Evolutionary conservation across 768 basidiomycete genomes (phyloP), one percentile per base, ranked within the genome.

Genomic region (Boletus bicolor): DNA sequence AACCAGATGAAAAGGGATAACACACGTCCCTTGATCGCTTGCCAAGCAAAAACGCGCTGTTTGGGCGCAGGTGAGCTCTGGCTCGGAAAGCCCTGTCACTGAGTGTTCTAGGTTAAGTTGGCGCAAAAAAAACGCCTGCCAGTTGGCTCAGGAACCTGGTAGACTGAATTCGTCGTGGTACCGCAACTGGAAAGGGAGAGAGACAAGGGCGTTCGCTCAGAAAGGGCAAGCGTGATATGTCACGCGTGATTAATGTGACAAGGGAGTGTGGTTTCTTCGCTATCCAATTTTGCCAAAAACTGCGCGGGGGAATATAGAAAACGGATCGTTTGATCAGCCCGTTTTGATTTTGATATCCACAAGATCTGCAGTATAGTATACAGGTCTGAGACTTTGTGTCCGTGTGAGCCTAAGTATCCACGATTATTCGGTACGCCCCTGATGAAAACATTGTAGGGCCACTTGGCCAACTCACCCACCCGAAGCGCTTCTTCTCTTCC

Each of bases 21-120:
- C 50, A 49, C 57, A 49, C 57, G 66, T 61, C 71, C 70, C 71
- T 70, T 70, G 70, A 70, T 70, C 62, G 66, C 62, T 60, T 61
- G 58, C 54, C 54, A 61, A 60, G 57, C 56, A 41, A 26, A 24
- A 11, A 50, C 49, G 60, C 70, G 68, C 64, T 41, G 64, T 64
- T 72, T 69, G 65, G 59, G 57, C 70, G 68, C 55, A 59, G 26
- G 41, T 28, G 21, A 24, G 21, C 35, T 47, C 36, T 41, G 35
- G 17, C 41, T 44, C 36, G 39, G 44, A 46, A 51, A 12, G 42
- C 11, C 51, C 53, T 63, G 57, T 42, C 36, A 17, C 17, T 30
- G 54, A 52, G 36, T 50, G 41, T 44, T 28, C 58, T 24, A 44
- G 54, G 41, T 54, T 51, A 47, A 49, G 61, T 52, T 56, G 32